These are phyloP conservation scores for Helotiales sp. DNA, from an alignment of 2,329 filamentous ascomycete genomes.

Conservation along the genomic window DNA sequence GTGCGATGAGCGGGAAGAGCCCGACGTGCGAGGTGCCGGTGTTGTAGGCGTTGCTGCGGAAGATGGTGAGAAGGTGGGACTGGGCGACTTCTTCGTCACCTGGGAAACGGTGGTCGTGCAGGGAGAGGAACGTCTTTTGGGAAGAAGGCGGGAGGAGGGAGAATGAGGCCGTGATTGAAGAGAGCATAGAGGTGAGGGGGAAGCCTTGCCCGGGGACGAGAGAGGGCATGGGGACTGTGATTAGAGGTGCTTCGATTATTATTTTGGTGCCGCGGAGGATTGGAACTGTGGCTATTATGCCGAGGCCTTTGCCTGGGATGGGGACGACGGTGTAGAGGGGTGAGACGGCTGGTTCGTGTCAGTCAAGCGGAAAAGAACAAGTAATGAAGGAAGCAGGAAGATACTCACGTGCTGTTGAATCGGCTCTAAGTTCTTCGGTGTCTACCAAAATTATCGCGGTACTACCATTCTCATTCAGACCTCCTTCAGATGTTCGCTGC, in stretches of 20 bases:
- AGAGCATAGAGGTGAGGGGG: slow-evolving; percentile 43
- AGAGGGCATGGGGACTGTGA: slow-evolving; percentile 38
- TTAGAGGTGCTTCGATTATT: slow-evolving; percentile 47
- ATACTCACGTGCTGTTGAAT: not conserved
- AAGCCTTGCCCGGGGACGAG: slow-evolving; percentile 43
- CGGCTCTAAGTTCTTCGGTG: not conserved
- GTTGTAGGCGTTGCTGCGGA: slow-evolving; percentile 33
- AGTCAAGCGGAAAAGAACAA: no score
- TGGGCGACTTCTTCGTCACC: slow-evolving; percentile 33
- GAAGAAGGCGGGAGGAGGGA: slow-evolving; percentile 14
- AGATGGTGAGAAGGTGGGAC: slow-evolving; percentile 36
- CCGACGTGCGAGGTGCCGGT: slow-evolving; percentile 42
- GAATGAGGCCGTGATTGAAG: slow-evolving; percentile 39
- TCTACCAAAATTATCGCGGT: not conserved
- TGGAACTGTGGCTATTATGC: slow-evolving; percentile 46
- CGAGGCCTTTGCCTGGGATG: slow-evolving; percentile 48
- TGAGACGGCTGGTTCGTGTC: not conserved
- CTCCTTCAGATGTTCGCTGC: not conserved
- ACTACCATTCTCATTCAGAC: no score
- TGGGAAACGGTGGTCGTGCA: slow-evolving; percentile 31
- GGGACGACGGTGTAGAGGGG: slow-evolving; percentile 38
- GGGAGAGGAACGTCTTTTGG: slow-evolving; percentile 24
- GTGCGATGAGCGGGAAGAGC: slow-evolving; percentile 45
- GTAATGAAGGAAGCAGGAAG: no score
- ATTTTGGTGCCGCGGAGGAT: slow-evolving; percentile 48